Evolutionary conservation across 108 stramenopile genomes (phyloP).

Genomic region (Nitzschia sp.): DNA sequence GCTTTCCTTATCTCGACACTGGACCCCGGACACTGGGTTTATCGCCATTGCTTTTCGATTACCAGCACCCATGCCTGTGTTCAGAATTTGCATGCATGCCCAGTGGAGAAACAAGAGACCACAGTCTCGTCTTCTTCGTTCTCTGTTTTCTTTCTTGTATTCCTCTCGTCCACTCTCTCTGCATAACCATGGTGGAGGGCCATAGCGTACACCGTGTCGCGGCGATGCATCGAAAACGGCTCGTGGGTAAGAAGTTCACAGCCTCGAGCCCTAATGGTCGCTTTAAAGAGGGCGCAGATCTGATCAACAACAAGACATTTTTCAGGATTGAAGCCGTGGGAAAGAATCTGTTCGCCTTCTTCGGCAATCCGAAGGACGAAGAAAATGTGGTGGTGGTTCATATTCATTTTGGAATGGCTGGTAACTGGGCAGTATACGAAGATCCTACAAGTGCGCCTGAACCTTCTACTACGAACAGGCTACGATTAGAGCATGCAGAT

Average conservation of each 20-base stretch:
- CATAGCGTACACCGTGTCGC: slow-evolving; percentile 75
- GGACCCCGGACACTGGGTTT: no score
- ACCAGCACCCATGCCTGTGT: no score
- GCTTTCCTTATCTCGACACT: no score
- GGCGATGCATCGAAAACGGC: slow-evolving; percentile 44
- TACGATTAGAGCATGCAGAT: slow-evolving; percentile 50
- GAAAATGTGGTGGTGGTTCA: slow-evolving; percentile 45
- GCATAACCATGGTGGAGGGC: slow-evolving; percentile 59
- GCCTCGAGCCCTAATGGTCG: slow-evolving; percentile 68
- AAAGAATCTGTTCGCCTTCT: slow-evolving; percentile 81
- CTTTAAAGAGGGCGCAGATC: slow-evolving; percentile 55
- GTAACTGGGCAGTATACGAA: slow-evolving; percentile 64
- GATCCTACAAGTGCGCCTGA: slow-evolving; percentile 46
- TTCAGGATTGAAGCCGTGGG: slow-evolving; percentile 73
- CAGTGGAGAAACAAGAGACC: no score
- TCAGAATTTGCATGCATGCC: no score
- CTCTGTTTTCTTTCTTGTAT: no score
- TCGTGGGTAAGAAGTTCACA: slow-evolving; percentile 57
- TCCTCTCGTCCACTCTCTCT: background rate
- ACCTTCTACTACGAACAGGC: slow-evolving; percentile 50
- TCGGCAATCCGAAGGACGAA: slow-evolving; percentile 25
- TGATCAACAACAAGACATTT: slow-evolving; percentile 52
- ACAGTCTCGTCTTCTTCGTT: no score
- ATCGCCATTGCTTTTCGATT: no score
- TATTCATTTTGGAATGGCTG: slow-evolving; percentile 82